Percentiles rank a stretch among this genome's conserved stretches.
phyloP scores from a whole-genome alignment of 108 stramenopile genomes.

The Hondaea fermentalgiana region DNA sequence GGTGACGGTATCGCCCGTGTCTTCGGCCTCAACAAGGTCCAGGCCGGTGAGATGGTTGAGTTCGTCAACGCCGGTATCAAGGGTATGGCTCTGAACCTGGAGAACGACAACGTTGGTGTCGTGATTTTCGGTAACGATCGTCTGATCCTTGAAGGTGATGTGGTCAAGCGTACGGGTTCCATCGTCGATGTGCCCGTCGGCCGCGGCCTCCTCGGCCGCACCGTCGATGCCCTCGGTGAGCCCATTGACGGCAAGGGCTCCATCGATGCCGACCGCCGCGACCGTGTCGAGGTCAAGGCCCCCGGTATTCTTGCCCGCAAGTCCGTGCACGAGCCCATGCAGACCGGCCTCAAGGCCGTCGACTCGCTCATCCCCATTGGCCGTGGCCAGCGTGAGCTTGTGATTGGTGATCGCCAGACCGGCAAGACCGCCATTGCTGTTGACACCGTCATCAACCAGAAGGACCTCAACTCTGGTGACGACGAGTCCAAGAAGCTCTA shows the following conservation, averaged over 20 bases:
- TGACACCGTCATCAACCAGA: conserved; percentile 99
- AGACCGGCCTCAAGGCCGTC: conserved; percentile 99
- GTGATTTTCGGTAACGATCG: conserved; percentile 99
- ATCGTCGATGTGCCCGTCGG: conserved; percentile 99
- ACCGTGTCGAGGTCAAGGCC: conserved; percentile 98
- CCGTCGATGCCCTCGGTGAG: conserved; percentile 96
- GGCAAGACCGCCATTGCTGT: conserved; percentile 99
- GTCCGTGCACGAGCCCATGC: conserved; percentile 98
- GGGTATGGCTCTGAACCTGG: conserved; percentile 99
- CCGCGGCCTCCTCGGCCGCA: conserved; percentile 89
- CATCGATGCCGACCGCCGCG: conserved; percentile 81
- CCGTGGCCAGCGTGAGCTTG: conserved; percentile 77
- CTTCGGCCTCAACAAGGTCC: conserved; percentile 97
- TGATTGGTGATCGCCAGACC: conserved; percentile 92
- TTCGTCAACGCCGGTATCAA: conserved; percentile 79
- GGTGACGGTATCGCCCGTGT: conserved; percentile 99
- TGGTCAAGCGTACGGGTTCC: conserved; percentile 97
- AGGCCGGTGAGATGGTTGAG: conserved; percentile 99
- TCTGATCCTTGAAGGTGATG: conserved; percentile 96
- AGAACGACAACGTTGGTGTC: conserved; percentile 98
- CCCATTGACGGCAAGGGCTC: conserved; percentile 91
- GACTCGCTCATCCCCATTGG: conserved; percentile 99
- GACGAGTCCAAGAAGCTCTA: conserved; percentile 71
- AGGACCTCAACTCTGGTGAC: conserved; percentile 83
- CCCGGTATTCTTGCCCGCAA: conserved; percentile 98